Evolutionary conservation across 225 moss, liverwort and hornwort genomes (phyloP).

Genomic region (Ulota crispa): DNA sequence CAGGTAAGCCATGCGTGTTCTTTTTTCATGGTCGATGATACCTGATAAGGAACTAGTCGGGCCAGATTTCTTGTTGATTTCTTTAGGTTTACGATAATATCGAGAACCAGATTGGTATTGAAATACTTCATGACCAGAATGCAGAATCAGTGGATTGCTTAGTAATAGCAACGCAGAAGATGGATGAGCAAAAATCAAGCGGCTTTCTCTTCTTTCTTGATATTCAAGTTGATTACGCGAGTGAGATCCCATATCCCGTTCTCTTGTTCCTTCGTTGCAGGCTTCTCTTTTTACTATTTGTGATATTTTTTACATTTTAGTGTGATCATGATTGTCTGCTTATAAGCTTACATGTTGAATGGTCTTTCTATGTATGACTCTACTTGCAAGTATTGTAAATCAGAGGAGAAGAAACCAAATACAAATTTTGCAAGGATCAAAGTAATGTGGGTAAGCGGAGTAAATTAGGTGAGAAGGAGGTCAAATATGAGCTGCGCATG

Average conservation of each 20-base stretch:
- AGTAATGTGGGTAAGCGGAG: constrained; percentile 8
- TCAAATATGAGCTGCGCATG: constrained; percentile 50
- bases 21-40: background rate
- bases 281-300: background rate
- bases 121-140: constrained; percentile 30
- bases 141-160: constrained; percentile 48
- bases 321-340: background rate
- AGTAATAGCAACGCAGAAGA: constrained; percentile 37
- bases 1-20: constrained; percentile 6
- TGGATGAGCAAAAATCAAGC: constrained; percentile 23
- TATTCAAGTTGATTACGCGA: constrained; percentile 31
- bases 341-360: background rate
- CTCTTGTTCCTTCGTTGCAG: background rate
- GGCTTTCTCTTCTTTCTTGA: constrained; percentile 40
- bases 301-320: background rate
- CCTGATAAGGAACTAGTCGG: background rate
- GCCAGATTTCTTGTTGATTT: background rate
- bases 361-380: background rate
- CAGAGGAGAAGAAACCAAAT: background rate
- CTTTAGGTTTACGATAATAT: background rate
- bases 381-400: background rate
- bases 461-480: constrained; percentile 46
- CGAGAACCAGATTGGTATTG: background rate
- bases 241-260: constrained; percentile 31
- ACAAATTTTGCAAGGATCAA: background rate